Evolutionary conservation across 352 stramenopile species (phyloP), one percentile per base, ranked within the genome.

Genomic region (Globisporangium irregulare): DNA sequence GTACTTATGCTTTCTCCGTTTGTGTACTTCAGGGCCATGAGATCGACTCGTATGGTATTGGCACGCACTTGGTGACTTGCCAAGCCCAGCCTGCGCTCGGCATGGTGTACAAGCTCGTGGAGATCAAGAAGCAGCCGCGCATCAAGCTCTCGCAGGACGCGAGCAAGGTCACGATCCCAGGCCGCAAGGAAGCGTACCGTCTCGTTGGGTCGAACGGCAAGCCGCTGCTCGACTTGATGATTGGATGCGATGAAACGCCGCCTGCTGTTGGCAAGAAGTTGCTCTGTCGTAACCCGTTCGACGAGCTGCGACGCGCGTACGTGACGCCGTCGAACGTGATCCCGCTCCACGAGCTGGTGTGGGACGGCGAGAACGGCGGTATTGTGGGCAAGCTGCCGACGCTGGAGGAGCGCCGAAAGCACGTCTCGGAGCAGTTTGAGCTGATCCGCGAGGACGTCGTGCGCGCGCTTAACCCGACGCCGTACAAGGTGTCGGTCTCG

Each of bases 61-160:
- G 96, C 14, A 98, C 95, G 43, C 86, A 98, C 74, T 71, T 98
- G 48, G 92, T 99, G 43, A 99, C 98, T 7, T 99, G 98, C 76
- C 97, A 99, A 78, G 90, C 90, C 20, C 97, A 99, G 73, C 98
- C 98, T 25, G 97, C 98, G 25, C 84, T 99, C 1, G 98, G 98
- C 25, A 98, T 97, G 97, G 98, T 99, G 24, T 99, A 99, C 89
- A 99, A 99, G 82, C 87, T 99, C 25, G 97, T 99, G 36, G 97
- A 99, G 82, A 97, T 99, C 67, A 93, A 98, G 66, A 92, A 87
- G 25, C 72, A 91, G 67, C 94, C 98, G 18, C 86, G 97, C 55
- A 99, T 99, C 68, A 99, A 99, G 81, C 78, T 99, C 34, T 98
- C 92, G 25, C 87, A 99, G 79, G 97, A 99, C 59, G 84, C 97